Base-by-base conservation (phyloP, 2,329 filamentous ascomycete species). In the Penicillium sp. region DNA sequence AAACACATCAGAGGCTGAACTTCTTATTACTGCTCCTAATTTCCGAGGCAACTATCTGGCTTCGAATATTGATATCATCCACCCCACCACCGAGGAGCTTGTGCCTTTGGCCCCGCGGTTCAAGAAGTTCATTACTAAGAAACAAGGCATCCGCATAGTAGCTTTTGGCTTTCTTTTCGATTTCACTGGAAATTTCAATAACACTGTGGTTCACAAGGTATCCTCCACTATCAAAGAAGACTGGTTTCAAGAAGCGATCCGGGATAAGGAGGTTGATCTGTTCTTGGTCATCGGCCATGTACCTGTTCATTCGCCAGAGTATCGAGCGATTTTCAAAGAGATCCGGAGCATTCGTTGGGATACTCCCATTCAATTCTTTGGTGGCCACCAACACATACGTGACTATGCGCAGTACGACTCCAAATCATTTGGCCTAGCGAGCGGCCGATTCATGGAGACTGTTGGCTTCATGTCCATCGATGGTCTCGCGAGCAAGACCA, bases 81-180 rank as follows among this genome's bases (percentile, higher is more conserved):
- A 90, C 56, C 83, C 84, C 1, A 75, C 81, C 49, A 87, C 86
- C 0, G 86, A 86, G 14, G 77, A 88, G 55, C 77, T 81, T 35
- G 80, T 86, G 43, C 87, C 91, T 1, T 80, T 96, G 60, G 89
- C 90, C 6, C 84, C 83, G 60, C 81, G 91, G 10, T 97, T 85
- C 71, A 85, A 87, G 67, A 93, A 89, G 65, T 95, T 99, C 71
- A 90, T 81, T 49, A 99, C 93, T 5, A 90, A 91, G 75, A 89
- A 95, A 58, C 88, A 89, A 59, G 87, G 86, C 4, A 83, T 95
- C 52, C 81, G 86, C 13, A 82, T 99, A 50, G 76, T 95, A 41
- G 88, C 92, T 0, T 91, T 99, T 68, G 93, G 93, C 2, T 97
- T 99, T 70, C 74, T 99, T 3, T 99, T 96, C 70, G 84, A 99